Percentiles rank a stretch among this genome's conserved stretches.
Conservation (phyloP, 108 stramenopile species). For the Pseudonitzschia multiseries region DNA sequence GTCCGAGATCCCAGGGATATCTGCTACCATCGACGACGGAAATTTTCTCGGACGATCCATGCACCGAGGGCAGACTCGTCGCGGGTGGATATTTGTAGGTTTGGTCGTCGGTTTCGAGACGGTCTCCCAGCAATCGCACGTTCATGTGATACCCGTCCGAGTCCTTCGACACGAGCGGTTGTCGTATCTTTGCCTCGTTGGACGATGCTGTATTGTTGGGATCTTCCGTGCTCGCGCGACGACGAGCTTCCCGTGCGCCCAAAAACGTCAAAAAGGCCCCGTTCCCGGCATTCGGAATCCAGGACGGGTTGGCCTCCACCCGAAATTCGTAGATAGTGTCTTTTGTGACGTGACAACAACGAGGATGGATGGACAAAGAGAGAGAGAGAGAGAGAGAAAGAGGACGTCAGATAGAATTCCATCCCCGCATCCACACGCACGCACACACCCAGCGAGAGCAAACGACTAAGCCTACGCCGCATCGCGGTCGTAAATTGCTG, state of each 20-base stretch:
- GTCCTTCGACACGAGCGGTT: slow-evolving; percentile 28
- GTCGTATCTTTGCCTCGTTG: neutral
- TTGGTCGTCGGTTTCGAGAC: slow-evolving; percentile 39
- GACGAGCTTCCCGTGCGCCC: slow-evolving; percentile 52
- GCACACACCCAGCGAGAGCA: too few species aligned
- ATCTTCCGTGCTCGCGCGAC: slow-evolving; percentile 11
- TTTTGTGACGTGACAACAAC: too few species aligned
- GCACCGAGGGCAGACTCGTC: slow-evolving; percentile 18
- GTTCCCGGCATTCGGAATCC: slow-evolving; percentile 57
- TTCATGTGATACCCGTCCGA: slow-evolving; percentile 32
- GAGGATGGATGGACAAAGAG: too few species aligned
- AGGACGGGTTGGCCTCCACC: slow-evolving; percentile 44
- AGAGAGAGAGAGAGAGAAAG: neutral
- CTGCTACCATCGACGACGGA: neutral
- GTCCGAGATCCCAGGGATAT: slow-evolving; percentile 5
- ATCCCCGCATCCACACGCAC: too few species aligned
- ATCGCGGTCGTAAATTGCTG: too few species aligned
- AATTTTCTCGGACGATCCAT: neutral
- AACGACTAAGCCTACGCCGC: too few species aligned
- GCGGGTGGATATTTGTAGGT: slow-evolving; percentile 40
- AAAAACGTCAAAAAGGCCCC: slow-evolving; percentile 73
- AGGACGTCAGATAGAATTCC: neutral
- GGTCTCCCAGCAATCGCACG: slow-evolving; percentile 44
- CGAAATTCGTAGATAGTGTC: slow-evolving; percentile 60
- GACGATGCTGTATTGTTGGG: slow-evolving; percentile 15